Evolutionary conservation across 129 eudicot genomes (phyloP).

Genomic region (Logfia minima): DNA sequence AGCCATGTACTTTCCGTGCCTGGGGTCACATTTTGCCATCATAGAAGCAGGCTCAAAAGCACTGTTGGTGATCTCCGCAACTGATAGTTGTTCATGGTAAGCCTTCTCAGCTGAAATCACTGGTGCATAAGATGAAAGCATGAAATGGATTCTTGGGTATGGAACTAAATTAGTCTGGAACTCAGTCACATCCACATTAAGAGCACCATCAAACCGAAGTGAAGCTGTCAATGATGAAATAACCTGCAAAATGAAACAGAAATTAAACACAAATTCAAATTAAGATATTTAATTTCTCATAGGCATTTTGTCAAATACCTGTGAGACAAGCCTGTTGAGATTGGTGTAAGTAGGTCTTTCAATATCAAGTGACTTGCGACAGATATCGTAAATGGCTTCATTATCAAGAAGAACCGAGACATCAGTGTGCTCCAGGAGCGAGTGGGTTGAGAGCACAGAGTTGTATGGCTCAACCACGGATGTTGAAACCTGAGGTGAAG

Average conservation of each 20-base stretch:
- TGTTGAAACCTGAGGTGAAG: conserved; percentile 81
- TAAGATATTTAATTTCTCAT: neutral
- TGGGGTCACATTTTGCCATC: conserved; percentile 88
- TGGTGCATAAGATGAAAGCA: conserved; percentile 84
- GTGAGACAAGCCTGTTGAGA: conserved; percentile 77
- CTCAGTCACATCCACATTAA: conserved; percentile 78
- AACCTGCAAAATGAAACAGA: conserved; percentile 40
- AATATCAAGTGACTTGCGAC: conserved; percentile 76
- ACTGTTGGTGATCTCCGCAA: conserved; percentile 79
- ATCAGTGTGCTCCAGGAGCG: conserved; percentile 80
- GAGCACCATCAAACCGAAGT: conserved; percentile 78
- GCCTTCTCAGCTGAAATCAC: conserved; percentile 82
- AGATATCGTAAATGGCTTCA: conserved; percentile 81
- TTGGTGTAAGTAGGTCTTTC: conserved; percentile 83
- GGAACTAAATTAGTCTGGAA: conserved; percentile 84
- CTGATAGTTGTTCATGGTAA: conserved; percentile 76
- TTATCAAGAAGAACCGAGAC: conserved; percentile 77
- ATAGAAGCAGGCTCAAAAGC: conserved; percentile 80
- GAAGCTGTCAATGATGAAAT: conserved; percentile 78
- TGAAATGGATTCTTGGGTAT: conserved; percentile 80
- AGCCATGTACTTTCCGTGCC: conserved; percentile 90
- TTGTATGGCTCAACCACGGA: conserved; percentile 88
- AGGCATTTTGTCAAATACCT: conserved; percentile 42
- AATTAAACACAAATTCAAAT: neutral
- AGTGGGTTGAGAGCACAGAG: conserved; percentile 79